phyloP scores from a whole-genome alignment of 1,284 basidiomycete genomes.

The Mrakiaceae sp. region DNA sequence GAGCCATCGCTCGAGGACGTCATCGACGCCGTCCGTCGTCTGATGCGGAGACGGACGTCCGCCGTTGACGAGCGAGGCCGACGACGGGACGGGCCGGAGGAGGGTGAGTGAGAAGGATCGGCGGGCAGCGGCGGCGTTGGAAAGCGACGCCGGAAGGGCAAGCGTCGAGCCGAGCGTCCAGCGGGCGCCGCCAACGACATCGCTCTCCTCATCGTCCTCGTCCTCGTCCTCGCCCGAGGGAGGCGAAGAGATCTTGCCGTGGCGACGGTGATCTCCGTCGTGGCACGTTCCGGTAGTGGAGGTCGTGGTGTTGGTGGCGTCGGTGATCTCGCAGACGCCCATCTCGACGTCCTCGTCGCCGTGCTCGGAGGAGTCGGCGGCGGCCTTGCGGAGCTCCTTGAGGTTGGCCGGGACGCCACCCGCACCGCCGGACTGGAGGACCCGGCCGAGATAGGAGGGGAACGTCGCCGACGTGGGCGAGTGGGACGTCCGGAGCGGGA shows the following conservation, averaged over 20 bases:
- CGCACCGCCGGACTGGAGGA: neutral
- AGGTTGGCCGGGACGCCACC: neutral
- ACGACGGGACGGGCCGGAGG: slow-evolving; percentile 14
- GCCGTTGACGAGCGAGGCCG: neutral
- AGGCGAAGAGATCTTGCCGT: neutral
- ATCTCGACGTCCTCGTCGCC: slow-evolving; percentile 8
- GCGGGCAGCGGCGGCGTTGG: neutral
- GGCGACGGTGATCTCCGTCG: neutral
- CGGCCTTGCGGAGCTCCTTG: neutral
- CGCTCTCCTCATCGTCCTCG: neutral
- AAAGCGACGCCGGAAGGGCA: neutral
- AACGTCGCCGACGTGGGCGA: neutral
- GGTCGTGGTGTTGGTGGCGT: neutral
- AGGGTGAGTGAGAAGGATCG: slow-evolving; percentile 16
- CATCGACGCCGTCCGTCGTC: slow-evolving; percentile 9
- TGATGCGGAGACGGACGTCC: neutral
- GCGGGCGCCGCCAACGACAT: neutral
- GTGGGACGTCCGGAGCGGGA: neutral
- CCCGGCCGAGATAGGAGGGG: slow-evolving; percentile 14
- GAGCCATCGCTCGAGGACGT: slow-evolving; percentile 15
- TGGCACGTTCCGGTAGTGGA: neutral
- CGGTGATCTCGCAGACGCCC: slow-evolving; percentile 7
- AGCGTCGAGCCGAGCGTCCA: slow-evolving; percentile 1
- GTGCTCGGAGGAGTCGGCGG: neutral
- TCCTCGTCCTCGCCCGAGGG: neutral